Evolutionary conservation across 192 early-diverging fungal genomes (phyloP), one percentile per base, ranked within the genome.

Genomic region (Cladochytrium replicatum): DNA sequence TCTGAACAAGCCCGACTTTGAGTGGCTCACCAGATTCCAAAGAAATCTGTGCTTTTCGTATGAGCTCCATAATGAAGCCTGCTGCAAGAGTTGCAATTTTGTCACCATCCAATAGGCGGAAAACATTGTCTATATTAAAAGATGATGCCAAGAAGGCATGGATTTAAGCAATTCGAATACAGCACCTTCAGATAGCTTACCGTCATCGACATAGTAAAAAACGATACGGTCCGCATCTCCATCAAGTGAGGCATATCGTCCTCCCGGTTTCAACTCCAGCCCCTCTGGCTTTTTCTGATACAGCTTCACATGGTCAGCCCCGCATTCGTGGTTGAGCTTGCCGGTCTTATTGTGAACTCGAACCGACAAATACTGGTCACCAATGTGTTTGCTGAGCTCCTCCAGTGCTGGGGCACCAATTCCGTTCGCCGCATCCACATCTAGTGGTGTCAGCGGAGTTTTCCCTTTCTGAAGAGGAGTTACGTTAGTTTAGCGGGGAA

Each of bases 181-280:
- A 11, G 8, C 27, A 46, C 22, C 1, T 8, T 21, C 1, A 54
- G 38, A 30, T 8, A 5, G 30, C 58, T 24, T 66, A 83, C 83
- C 74, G 32, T 81, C 72, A 49, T 89, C 85, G 22, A 66, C 61
- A 50, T 89, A 99, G 72, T 93, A 99, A 74, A 83, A 99, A 24
- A 99, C 88, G 32, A 99, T 81, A 48, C 96, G 87, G 63, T 99
- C 96, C 40, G 96, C 96, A 63, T 99, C 96, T 55, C 96, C 96
- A 63, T 99, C 96, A 47, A 93, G 80, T 22, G 94, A 95, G 55
- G 81, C 83, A 48, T 74, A 88, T 51, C 91, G 83, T 40, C 83
- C 69, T n/a, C 77, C 78, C 31, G 77, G 62, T 27, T 41, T 44
- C 48, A 91, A 61, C 19, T 64, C 65, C 21, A 85, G 59, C 37